Percentiles rank a stretch among this genome's conserved stretches.
These are phyloP conservation scores for Echeveria elegans DNA, from an alignment of 164 flowering plant genomes.

Conservation along the genomic window DNA sequence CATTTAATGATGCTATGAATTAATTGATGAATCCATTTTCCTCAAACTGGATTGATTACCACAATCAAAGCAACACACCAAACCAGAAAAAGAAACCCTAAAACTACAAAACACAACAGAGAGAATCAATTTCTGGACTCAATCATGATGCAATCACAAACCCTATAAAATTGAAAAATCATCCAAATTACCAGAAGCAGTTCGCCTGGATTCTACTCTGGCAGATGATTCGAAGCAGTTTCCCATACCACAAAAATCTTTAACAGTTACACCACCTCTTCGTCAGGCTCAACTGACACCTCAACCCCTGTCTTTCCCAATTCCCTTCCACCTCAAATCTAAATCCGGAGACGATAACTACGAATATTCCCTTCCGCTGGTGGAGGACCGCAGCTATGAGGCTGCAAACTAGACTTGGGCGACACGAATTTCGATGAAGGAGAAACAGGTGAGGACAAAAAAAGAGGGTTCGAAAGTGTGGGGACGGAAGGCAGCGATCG, in stretches of 20 bases:
- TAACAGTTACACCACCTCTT: too few relatives aligned
- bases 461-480: too few relatives aligned
- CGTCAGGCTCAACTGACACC: too few relatives aligned
- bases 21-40: neutral
- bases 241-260: slow-evolving; percentile 2
- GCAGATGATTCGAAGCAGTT: slow-evolving; percentile 1
- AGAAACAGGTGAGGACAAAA: neutral
- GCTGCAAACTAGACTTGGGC: too few relatives aligned
- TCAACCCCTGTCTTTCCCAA: too few relatives aligned
- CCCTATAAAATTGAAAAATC: neutral
- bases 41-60: neutral
- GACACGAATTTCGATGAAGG: neutral
- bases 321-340: too few relatives aligned
- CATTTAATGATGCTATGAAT: neutral
- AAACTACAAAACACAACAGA: neutral
- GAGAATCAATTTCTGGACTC: neutral
- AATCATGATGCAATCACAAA: neutral
- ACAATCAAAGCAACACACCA: neutral
- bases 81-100: neutral
- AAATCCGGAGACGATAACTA: too few relatives aligned
- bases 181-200: neutral
- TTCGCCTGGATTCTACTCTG: neutral
- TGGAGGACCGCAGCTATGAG: too few relatives aligned
- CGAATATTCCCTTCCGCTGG: too few relatives aligned
- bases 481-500: neutral